These are phyloP conservation scores for Tricholoma matsutake DNA, from an alignment of 768 basidiomycete species.

Conservation along the genomic window DNA sequence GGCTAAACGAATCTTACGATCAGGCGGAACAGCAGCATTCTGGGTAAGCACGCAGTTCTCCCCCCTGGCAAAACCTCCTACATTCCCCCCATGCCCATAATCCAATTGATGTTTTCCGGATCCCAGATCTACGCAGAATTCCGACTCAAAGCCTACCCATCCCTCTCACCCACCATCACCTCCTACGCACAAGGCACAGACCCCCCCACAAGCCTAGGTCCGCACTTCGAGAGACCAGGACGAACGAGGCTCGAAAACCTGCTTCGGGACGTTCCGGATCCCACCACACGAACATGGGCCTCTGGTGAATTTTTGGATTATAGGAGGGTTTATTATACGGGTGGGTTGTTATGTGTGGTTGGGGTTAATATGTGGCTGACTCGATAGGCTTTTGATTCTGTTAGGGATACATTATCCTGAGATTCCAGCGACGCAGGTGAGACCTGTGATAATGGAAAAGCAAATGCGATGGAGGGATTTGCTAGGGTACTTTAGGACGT, in stretches of 20 bases:
- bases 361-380: background rate
- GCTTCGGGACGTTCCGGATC: constrained; percentile 65
- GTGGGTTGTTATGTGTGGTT: constrained; percentile 22
- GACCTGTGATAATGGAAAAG: constrained; percentile 54
- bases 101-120: too few relatives aligned
- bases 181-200: constrained; percentile 62
- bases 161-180: constrained; percentile 55
- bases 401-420: constrained; percentile 14
- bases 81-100: too few relatives aligned
- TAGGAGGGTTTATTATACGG: constrained; percentile 58
- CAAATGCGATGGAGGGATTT: constrained; percentile 64
- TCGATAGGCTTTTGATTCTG: background rate
- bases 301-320: constrained; percentile 39
- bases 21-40: constrained; percentile 65
- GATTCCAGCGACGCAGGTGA: constrained; percentile 20
- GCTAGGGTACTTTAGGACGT: constrained; percentile 66
- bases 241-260: constrained; percentile 70
- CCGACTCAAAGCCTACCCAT: constrained; percentile 58
- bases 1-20: constrained; percentile 53
- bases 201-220: constrained; percentile 53
- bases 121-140: constrained; percentile 66
- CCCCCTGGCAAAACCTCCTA: too few relatives aligned
- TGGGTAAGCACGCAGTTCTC: constrained; percentile 49
- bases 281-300: too few relatives aligned
- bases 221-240: constrained; percentile 80